Base-by-base conservation (phyloP, 2,329 filamentous ascomycete genomes). In the Metarhizium sp. region DNA sequence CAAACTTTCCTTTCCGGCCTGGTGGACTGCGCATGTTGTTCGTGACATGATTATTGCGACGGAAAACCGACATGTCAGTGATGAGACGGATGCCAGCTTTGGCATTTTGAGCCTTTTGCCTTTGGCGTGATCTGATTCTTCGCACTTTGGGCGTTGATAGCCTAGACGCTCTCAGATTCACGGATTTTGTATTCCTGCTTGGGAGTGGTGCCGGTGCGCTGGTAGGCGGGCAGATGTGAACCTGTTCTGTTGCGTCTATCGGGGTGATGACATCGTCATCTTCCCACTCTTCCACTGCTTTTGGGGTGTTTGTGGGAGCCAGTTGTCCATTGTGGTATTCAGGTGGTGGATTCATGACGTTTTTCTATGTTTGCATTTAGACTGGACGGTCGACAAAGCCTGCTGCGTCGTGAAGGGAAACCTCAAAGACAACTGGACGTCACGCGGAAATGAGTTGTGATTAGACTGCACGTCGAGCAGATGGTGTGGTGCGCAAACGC, bases 1-100 rank as follows among this genome's bases (percentile, higher is more conserved):
- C 80, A 58, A 82, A 84, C 56, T 76, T 81, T 55, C 60, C 62
- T 30, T 69, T 68, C 30, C 63, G 71, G 45, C 60, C 66, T 51
- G 62, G 64, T 1, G 66, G 61, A 7, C 63, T 64, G 50, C 61
- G 66, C 52, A 66, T 63, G 7, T 69, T 64, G 42, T 66, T 64
- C 13, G 63, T 64, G 25, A 64, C 67, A 60, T 68, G 76, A 66
- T 65, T 75, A 60, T 67, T 69, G 32, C 73, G 72, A 30, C 71
- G 80, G 65, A 75, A 75, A 58, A 68, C 73, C 58, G 81, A 73
- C 74, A 89, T 85, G 64, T 85, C 85, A 2, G 87, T 91, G 59
- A 89, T 82, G 20, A 90, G 67, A 59, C 75, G 85, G 64, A 88
- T 87, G 13, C 84, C 84, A 8, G 80, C 80, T 69, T 78, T 76